Evolutionary conservation across 2,329 filamentous ascomycete genomes (phyloP).

Genomic region (Cladophialophora chaetospira): DNA sequence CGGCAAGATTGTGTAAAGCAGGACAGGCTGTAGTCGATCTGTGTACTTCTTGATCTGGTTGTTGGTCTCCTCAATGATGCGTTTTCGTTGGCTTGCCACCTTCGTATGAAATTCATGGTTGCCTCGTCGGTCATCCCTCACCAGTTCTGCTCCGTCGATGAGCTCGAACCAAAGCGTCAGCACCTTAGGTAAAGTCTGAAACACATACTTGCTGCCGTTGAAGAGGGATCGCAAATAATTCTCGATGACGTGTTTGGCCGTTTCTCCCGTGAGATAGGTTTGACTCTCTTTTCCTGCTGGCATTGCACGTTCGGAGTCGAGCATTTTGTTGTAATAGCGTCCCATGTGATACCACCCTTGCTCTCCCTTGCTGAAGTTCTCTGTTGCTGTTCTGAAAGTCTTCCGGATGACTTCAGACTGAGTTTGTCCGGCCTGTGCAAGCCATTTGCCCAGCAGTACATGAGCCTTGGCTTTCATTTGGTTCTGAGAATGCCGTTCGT

Average conservation of each 20-base stretch:
- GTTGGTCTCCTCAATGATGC: conserved; percentile 70
- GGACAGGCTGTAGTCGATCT: conserved; percentile 48
- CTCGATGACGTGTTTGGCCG: conserved; percentile 84
- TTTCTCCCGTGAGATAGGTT: conserved; percentile 76
- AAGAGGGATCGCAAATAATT: conserved; percentile 87
- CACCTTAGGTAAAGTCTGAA: conserved; percentile 88
- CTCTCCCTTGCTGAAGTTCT: conserved; percentile 67
- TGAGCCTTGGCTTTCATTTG: conserved; percentile 66
- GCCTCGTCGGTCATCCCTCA: conserved; percentile 53
- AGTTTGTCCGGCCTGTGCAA: conserved; percentile 91
- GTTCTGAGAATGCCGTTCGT: conserved; percentile 54
- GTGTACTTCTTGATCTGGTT: conserved; percentile 78
- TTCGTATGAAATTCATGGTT: conserved; percentile 52
- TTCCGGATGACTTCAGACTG: conserved; percentile 76
- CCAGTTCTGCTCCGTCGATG: conserved; percentile 71
- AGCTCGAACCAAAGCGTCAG: conserved; percentile 94
- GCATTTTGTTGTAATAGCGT: conserved; percentile 93
- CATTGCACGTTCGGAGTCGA: conserved; percentile 83
- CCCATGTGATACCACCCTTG: conserved; percentile 97
- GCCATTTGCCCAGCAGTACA: conserved; percentile 91
- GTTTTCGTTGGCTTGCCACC: conserved; percentile 56
- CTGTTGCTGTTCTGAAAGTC: conserved; percentile 76
- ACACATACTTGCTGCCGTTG: conserved; percentile 92
- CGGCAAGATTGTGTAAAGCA: conserved; percentile 68
- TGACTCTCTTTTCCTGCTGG: conserved; percentile 76